Evolutionary conservation across 306 rosid genomes (phyloP), one percentile per base, ranked within the genome.

Genomic region (Cucurbita pepo): DNA sequence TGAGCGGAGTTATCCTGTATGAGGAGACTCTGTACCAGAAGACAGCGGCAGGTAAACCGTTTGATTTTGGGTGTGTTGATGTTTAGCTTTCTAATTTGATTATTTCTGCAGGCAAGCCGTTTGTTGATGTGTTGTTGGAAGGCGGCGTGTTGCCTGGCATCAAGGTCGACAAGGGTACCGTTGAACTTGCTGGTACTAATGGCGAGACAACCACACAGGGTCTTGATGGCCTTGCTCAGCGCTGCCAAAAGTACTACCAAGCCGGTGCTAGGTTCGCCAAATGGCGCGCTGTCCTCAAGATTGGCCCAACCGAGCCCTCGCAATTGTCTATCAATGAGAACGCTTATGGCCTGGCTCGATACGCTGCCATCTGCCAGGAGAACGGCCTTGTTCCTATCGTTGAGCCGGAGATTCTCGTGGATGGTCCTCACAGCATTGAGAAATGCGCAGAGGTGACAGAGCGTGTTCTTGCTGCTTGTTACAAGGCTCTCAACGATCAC

Each of bases 121-220:
- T 91, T 16, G 96, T 87, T 53, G 88, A 89, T 0, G 79, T 91
- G 6, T 56, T 91, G 79, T 86, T 89, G 80, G 88, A 80, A 77
- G 88, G 81, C 4, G 90, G 90, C 50, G 91, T 83, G 4, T 89
- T 91, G 16, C 84, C 97, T 0, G 97, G 97, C 13, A 91, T 91
- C 1, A 91, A 91, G 87, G 97, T 91, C 11, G 97, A 91, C 86
- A 89, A 86, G 84, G 97, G 97, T 10, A 88, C 95, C 4, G 80
- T 91, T 47, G 97, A 84, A 58, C 90, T 91, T 10, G 81, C 90
- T 0, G 96, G 96, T 11, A 91, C 97, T 10, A 72, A 82, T 45
- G 91, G 90, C 19, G 97, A 91, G 82, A 91, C 97, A 69, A 91
- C 97, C 50, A 91, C 97, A 38, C 97, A 91, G 44, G 97, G 97